These are phyloP conservation scores for Fusarium brevicatenulatum DNA, from an alignment of 2,329 filamentous ascomycete species.

Conservation along the genomic window DNA sequence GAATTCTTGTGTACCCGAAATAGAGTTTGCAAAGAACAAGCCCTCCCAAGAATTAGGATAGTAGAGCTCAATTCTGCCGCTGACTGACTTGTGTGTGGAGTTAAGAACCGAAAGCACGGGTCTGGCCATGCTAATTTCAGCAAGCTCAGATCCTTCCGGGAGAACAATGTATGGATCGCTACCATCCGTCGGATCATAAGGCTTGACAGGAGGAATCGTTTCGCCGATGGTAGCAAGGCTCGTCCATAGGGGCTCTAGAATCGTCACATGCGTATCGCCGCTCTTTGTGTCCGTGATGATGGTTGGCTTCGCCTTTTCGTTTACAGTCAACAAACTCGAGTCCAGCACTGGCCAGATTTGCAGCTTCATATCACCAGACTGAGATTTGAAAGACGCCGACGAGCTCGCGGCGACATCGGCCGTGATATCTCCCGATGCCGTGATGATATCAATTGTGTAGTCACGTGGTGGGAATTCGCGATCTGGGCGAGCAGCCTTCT, in stretches of 20 bases:
- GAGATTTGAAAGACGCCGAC: conserved; percentile 49
- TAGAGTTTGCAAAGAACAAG: conserved; percentile 50
- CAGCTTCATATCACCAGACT: conserved; percentile 55
- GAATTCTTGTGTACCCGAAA: conserved; percentile 54
- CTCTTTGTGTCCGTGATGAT: conserved; percentile 58
- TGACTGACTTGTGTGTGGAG: conserved; percentile 57
- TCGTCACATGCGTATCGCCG: conserved; percentile 51
- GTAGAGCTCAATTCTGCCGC: conserved; percentile 54
- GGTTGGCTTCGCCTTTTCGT: conserved; percentile 31
- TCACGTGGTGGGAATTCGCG: conserved; percentile 56
- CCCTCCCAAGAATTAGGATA: conserved; percentile 65
- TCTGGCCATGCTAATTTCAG: not conserved
- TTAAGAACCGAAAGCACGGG: conserved; percentile 50
- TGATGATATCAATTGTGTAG: conserved; percentile 57
- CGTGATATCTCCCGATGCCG: conserved; percentile 56
- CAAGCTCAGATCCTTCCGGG: not conserved
- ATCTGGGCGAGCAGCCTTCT: conserved; percentile 28
- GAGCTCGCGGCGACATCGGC: conserved; percentile 55
- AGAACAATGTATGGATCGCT: conserved; percentile 35
- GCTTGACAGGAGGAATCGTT: conserved; percentile 17
- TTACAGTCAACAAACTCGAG: conserved; percentile 17
- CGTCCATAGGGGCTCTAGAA: conserved; percentile 59
- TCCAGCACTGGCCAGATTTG: conserved; percentile 58
- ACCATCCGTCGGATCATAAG: conserved; percentile 34
- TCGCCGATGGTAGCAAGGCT: conserved; percentile 16